Evolutionary conservation across 225 moss, liverwort and hornwort genomes (phyloP), one percentile per base, ranked within the genome.

Genomic region (Ulota crispa): DNA sequence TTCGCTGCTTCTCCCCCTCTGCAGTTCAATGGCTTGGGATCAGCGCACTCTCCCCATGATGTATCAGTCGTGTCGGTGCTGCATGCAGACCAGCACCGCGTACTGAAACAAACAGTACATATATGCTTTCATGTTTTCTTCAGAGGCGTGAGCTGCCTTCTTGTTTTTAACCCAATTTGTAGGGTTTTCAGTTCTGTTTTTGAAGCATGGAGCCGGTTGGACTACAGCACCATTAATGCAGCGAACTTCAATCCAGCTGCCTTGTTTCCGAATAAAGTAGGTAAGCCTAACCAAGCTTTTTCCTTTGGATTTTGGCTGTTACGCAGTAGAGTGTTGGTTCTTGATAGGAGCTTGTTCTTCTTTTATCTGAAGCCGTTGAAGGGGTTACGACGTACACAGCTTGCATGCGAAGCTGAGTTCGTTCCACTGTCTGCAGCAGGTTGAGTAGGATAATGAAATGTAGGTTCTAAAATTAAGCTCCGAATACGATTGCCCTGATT

Each of bases 401-500:
- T 50, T n/a, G 9, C 67, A 75, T 57, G 23, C 30, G 20, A 64
- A 63, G 20, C 52, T 57, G 32, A 19, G 41, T 19, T 76, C 13
- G 8, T 41, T 34, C 45, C 68, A 24, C 34, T 6, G 26, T 56
- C 20, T 75, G 43, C 31, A 10, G 47, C 32, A 56, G 45, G 20
- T 56, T 28, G n/a, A 34, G 77, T 24, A 57, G 34, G 21, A 32
- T 31, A 19, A 60, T 76, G 68, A 36, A 82, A 61, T 76, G 66
- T 56, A 50, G 68, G 59, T 47, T 59, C 32, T 75, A 68, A 6
- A 61, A 68, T 57, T 76, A 69, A 47, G 59, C 45, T 59, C 68
- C 18, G 37, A 80, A 28, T 34, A 14, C 27, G 13, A 24, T 37
- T 27, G 28, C 30, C 31, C 57, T 56, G 42, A 57, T 52, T 53